These are phyloP conservation scores for Umbellularia californica DNA, from an alignment of 164 flowering plant genomes.

Conservation along the genomic window DNA sequence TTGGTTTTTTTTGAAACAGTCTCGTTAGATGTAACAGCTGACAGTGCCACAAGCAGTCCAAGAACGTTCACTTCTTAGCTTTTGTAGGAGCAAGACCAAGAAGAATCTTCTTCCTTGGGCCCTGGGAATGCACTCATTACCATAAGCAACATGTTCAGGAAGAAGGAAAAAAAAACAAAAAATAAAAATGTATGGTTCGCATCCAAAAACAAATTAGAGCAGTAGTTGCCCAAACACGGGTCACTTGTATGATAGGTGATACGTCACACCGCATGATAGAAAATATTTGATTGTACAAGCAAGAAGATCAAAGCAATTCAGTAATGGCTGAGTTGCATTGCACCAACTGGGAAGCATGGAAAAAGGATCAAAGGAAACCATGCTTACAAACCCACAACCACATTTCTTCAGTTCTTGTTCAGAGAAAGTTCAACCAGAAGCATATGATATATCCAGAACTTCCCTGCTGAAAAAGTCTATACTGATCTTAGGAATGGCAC, in stretches of 20 bases:
- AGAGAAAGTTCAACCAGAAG: no score
- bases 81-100: neutral
- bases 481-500: no score
- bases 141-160: no score
- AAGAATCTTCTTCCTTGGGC: conserved; percentile 6
- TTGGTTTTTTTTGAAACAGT: no score
- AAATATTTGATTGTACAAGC: neutral
- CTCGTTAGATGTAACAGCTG: neutral
- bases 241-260: no score
- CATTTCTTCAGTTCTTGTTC: neutral
- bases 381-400: neutral
- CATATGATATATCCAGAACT: no score
- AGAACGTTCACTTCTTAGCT: neutral
- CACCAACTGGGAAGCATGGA: neutral
- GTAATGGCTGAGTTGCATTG: neutral
- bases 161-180: no score
- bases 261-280: neutral
- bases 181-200: no score
- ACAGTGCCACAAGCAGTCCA: neutral
- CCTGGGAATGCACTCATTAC: neutral
- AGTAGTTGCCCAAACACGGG: no score
- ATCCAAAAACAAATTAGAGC: no score
- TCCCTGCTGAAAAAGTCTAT: no score
- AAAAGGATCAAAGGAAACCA: neutral
- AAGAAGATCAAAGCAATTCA: neutral